Evolutionary conservation across 106 monocot species (phyloP).

Genomic region (Alisma plantagoaquatica): DNA sequence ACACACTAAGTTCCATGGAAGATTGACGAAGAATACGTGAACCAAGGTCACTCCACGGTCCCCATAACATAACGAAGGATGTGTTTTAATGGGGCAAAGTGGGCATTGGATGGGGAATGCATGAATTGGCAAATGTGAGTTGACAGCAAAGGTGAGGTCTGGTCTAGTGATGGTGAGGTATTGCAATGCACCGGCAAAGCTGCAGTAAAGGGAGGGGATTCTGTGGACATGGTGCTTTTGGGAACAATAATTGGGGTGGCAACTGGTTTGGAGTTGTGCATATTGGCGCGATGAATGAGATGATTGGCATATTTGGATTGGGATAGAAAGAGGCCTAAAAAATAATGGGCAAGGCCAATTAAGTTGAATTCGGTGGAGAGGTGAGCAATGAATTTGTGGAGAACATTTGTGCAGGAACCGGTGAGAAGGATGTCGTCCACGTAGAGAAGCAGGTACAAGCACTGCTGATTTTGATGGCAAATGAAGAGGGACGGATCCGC

Average conservation of each 20-base stretch:
- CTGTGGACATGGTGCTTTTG: no score
- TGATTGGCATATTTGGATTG: not conserved
- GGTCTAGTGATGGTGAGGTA: not conserved
- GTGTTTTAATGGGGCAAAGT: not conserved
- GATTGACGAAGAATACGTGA: not conserved
- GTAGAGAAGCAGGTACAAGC: not conserved
- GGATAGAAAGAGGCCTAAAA: not conserved
- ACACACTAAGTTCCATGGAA: not conserved
- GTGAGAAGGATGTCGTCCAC: not conserved
- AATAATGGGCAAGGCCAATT: not conserved
- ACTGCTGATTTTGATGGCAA: not conserved
- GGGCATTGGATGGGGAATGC: not conserved
- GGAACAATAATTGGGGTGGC: not conserved
- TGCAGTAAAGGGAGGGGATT: not conserved
- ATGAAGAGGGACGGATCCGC: not conserved
- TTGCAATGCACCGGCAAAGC: not conserved
- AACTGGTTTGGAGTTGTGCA: not conserved
- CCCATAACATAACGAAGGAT: not conserved
- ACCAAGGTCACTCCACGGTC: not conserved
- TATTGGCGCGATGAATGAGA: not conserved
- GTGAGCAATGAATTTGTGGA: not conserved
- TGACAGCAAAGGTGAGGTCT: not conserved
- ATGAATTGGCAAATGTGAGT: conserved; percentile 4
- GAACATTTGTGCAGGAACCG: not conserved
- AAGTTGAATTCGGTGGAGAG: not conserved